Conservation (phyloP, 2,329 filamentous ascomycete genomes). For the Fusarium neocosmosporiellum region DNA sequence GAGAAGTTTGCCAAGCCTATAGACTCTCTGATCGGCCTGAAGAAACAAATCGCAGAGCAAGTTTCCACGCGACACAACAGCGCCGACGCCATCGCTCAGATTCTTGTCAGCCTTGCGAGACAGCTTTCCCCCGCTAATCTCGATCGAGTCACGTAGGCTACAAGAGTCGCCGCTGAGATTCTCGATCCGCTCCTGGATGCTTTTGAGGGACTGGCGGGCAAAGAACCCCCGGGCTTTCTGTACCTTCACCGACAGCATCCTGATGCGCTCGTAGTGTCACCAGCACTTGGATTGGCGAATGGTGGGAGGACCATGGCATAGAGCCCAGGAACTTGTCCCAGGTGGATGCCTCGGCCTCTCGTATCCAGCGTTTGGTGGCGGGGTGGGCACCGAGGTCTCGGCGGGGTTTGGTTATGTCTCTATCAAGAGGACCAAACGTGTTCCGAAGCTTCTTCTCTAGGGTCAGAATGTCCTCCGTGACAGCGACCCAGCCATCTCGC, state of each 20-base stretch:
- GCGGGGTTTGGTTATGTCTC: neutral
- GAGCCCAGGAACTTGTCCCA: neutral
- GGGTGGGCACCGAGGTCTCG: neutral
- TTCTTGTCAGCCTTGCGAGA: neutral
- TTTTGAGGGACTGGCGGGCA: neutral
- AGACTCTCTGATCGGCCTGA: neutral
- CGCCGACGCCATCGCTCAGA: neutral
- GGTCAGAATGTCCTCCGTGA: neutral
- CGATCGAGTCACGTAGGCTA: neutral
- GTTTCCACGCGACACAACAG: neutral
- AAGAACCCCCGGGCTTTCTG: neutral
- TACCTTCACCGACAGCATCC: neutral
- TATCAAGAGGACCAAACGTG: neutral
- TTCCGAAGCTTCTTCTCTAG: neutral
- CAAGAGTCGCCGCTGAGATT: neutral
- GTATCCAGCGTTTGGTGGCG: neutral
- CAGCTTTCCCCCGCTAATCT: neutral
- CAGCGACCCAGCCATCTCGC: neutral
- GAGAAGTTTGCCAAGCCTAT: neutral
- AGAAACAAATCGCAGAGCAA: neutral
- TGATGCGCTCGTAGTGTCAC: neutral
- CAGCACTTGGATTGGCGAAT: neutral
- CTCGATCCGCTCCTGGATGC: neutral
- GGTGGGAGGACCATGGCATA: neutral
- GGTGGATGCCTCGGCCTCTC: neutral